Percentiles rank a stretch among this genome's conserved stretches.
Conservation (phyloP, 2,329 filamentous ascomycete genomes). For the Fusarium haematococcum region DNA sequence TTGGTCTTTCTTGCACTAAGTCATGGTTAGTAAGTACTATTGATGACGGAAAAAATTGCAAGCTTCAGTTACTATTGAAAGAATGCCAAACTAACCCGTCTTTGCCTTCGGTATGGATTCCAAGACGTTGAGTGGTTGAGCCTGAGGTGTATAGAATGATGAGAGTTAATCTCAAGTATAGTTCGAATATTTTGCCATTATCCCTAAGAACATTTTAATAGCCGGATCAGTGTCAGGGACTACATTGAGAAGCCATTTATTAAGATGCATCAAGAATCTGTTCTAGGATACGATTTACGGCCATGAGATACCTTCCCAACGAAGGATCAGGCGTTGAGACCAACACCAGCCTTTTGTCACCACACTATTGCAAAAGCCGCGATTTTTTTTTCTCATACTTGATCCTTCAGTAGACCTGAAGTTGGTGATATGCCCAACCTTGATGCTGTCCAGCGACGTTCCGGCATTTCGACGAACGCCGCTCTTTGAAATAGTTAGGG, state of each 20-base stretch:
- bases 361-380: background rate
- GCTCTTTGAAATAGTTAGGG: background rate
- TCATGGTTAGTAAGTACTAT: too few species aligned
- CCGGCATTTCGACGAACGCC: background rate
- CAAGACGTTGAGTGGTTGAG: background rate
- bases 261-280: background rate
- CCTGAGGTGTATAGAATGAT: background rate
- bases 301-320: background rate
- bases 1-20: background rate
- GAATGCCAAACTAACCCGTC: background rate
- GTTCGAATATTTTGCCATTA: background rate
- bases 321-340: background rate
- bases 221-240: background rate
- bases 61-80: too few species aligned
- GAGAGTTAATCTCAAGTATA: background rate
- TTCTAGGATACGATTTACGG: background rate
- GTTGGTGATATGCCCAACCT: background rate
- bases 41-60: background rate
- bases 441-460: background rate
- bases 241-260: background rate
- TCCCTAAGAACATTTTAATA: background rate
- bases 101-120: background rate
- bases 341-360: background rate
- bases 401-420: background rate
- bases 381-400: background rate